These are phyloP conservation scores for Solidago caesia DNA, from an alignment of 129 eudicot genomes.

Conservation along the genomic window DNA sequence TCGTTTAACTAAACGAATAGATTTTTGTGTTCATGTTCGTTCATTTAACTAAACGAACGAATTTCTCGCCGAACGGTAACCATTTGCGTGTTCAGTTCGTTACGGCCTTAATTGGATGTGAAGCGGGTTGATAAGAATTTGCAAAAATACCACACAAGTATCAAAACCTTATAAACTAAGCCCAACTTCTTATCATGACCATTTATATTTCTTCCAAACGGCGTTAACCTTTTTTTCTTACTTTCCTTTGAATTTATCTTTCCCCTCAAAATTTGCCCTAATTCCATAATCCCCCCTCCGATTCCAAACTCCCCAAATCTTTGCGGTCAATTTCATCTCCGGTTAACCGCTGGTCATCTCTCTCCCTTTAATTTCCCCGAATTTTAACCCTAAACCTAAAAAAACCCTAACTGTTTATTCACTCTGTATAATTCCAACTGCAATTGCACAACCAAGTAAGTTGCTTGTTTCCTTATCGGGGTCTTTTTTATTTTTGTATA, in stretches of 20 bases:
- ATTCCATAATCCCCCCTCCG: constrained; percentile 44
- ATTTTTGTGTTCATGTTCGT: too few species aligned
- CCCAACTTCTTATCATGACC: too few species aligned
- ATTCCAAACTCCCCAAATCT: constrained; percentile 31
- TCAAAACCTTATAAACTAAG: too few species aligned
- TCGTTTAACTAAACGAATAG: too few species aligned
- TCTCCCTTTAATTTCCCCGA: not conserved
- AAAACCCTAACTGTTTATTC: constrained; percentile 25
- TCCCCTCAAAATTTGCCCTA: constrained; percentile 42
- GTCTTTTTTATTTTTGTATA: not conserved
- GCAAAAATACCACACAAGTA: too few species aligned
- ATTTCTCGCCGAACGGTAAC: too few species aligned
- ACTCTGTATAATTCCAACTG: constrained; percentile 2
- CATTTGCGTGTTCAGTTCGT: too few species aligned
- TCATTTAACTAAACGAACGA: too few species aligned
- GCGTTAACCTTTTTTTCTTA: not conserved
- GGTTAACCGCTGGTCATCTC: constrained; percentile 17
- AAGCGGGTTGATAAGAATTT: too few species aligned
- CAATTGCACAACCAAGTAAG: constrained; percentile 18
- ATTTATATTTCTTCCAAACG: not conserved
- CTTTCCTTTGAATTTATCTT: constrained; percentile 6
- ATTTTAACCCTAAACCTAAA: not conserved
- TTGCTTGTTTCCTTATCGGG: not conserved
- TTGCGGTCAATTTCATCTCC: constrained; percentile 27
- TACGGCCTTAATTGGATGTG: too few species aligned